A percentile compares a stretch with the other conserved stretches of the same genome.
phyloP scores from a whole-genome alignment of 352 stramenopile genomes.

The Saprolegnia parasitica region DNA sequence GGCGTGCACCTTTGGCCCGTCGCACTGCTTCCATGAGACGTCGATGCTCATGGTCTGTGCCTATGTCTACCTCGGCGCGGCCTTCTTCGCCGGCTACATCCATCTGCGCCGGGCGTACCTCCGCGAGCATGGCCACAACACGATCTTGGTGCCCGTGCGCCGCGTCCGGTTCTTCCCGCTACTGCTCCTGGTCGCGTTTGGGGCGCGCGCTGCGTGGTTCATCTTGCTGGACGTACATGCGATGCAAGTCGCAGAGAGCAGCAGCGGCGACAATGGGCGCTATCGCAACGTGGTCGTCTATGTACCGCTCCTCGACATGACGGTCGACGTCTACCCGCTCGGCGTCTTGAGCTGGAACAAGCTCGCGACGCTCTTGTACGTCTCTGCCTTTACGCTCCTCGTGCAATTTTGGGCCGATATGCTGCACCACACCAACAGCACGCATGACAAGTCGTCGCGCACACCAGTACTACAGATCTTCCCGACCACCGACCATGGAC shows the following conservation, averaged over 20 bases:
- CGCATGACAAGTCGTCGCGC: slow-evolving; percentile 53
- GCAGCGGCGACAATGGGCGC: slow-evolving; percentile 12
- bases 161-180: slow-evolving; percentile 78
- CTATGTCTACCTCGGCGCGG: background rate
- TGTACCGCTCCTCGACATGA: slow-evolving; percentile 53
- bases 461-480: slow-evolving; percentile 74
- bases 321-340: slow-evolving; percentile 77
- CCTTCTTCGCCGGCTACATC: slow-evolving; percentile 2
- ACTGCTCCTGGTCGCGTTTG: slow-evolving; percentile 67
- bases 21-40: slow-evolving; percentile 11
- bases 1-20: slow-evolving; percentile 6
- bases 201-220: slow-evolving; percentile 65
- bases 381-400: slow-evolving; percentile 72
- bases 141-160: slow-evolving; percentile 67
- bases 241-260: slow-evolving; percentile 62
- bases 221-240: slow-evolving; percentile 72
- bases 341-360: slow-evolving; percentile 67
- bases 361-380: slow-evolving; percentile 70
- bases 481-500: slow-evolving; percentile 48
- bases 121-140: slow-evolving; percentile 68
- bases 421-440: slow-evolving; percentile 43
- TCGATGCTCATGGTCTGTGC: slow-evolving; percentile 2
- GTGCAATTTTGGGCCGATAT: slow-evolving; percentile 78
- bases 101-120: slow-evolving; percentile 56
- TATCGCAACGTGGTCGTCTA: slow-evolving; percentile 73